These are phyloP conservation scores for Pyrenula aspistea DNA, from an alignment of 495 filamentous ascomycete species.

Conservation along the genomic window DNA sequence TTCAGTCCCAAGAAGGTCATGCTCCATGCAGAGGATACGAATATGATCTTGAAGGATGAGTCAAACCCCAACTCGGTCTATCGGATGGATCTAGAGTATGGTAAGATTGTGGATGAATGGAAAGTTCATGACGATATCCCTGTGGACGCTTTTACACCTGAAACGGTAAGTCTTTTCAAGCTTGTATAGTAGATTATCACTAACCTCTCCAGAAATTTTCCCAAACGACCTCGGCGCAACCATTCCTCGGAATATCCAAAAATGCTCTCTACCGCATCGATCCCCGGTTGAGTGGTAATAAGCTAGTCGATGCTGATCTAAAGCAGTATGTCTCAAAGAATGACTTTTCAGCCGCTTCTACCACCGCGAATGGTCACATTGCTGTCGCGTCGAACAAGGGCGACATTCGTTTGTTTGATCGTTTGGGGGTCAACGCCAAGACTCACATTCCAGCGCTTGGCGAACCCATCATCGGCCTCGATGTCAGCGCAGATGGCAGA, in stretches of 20 bases:
- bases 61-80: constrained; percentile 85
- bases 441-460: constrained; percentile 92
- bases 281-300: constrained; percentile 79
- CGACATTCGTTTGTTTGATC: constrained; percentile 93
- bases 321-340: constrained; percentile 97
- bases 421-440: constrained; percentile 93
- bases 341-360: constrained; percentile 86
- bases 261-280: constrained; percentile 93
- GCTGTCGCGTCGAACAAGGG: constrained; percentile 96
- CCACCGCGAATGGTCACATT: constrained; percentile 90
- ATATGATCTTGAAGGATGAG: constrained; percentile 83
- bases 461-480: constrained; percentile 87
- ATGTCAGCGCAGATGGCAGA: constrained; percentile 86
- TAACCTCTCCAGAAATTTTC: constrained; percentile 62
- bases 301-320: constrained; percentile 81
- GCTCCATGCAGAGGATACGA: constrained; percentile 85
- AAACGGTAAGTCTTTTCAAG: constrained; percentile 43
- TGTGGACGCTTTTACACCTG: constrained; percentile 80
- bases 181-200: constrained; percentile 11
- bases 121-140: constrained; percentile 97
- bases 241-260: constrained; percentile 81
- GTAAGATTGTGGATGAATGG: constrained; percentile 99
- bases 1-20: constrained; percentile 98
- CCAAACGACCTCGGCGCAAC: constrained; percentile 91
- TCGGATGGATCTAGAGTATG: constrained; percentile 95